Base-by-base conservation (phyloP, 805 yeast species). In the Candida quercuum region DNA sequence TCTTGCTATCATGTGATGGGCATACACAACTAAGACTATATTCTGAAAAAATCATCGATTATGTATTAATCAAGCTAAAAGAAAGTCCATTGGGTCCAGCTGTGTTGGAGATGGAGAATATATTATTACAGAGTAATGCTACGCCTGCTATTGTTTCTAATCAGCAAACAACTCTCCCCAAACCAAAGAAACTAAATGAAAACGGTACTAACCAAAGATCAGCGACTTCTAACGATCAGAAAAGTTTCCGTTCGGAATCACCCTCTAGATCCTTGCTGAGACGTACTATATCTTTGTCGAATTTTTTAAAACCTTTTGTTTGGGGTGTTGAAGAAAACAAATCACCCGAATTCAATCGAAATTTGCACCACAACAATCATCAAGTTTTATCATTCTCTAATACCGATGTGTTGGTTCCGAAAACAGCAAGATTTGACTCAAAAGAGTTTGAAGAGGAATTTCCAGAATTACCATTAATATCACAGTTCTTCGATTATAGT, bases 1-100 rank as follows among this genome's bases (percentile, higher is more conserved):
- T 93, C 33, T 78, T 86, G 20, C 60, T 87, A 21, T 75, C 95
- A 1, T 88, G 83, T 46, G 99, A 93, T 59, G 96, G 98, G 0
- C 93, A 83, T 57, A 63, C 73, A 25, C 95, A 87, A 58, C 88
- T 89, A 6, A 77, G 75, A 40, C 73, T 73, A 33, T 67, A 76
- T 42, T 91, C 96, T 0, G 81, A 79, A 38, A 76, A 73, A 21
- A 72, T 87, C 12, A 80, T 87, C 15, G 97, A 88, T 56, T 77
- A 71, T 43, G 78, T 88, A 17, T 64, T 85, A 58, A 53, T 74
- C 34, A 73, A 76, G 40, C 61, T 91, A 36, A 61, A 59, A 33
- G 56, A 56, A 5, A 72, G 77, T 43, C 78, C 80, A 34, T 72
- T 91, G 24, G 76, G 80, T 0, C 80, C 73, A 2, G 68, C 80